These are phyloP conservation scores for Clarireedia paspali DNA, from an alignment of 2,329 filamentous ascomycete species.

Conservation along the genomic window DNA sequence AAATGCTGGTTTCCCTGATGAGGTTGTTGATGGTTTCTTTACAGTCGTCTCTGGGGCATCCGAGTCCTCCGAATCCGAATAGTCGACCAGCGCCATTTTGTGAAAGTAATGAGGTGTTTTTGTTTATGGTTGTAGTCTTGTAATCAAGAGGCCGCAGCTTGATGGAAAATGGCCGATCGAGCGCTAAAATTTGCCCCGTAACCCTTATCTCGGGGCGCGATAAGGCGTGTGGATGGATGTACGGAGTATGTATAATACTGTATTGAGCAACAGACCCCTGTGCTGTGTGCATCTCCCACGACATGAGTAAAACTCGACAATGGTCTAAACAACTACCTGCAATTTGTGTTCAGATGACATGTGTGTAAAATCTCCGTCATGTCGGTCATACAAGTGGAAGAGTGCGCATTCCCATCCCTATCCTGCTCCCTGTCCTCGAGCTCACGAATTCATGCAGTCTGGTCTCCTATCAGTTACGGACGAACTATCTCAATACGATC, in stretches of 20 bases:
- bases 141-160: not conserved
- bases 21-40: slow-evolving; percentile 27
- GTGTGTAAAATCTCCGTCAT: slow-evolving; percentile 14
- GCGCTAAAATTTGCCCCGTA: not conserved
- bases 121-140: not conserved
- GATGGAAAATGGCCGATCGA: not conserved
- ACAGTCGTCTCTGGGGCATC: slow-evolving; percentile 39
- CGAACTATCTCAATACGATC: slow-evolving; percentile 71
- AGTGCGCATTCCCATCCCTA: slow-evolving; percentile 21
- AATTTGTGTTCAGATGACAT: not conserved
- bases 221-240: not conserved
- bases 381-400: slow-evolving; percentile 33
- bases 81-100: slow-evolving; percentile 58
- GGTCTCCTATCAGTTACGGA: slow-evolving; percentile 74
- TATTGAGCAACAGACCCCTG: not conserved
- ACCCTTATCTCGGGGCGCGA: slow-evolving; percentile 4
- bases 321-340: not conserved
- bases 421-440: not conserved
- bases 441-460: slow-evolving; percentile 44
- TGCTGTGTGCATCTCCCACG: too few species aligned
- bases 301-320: not conserved
- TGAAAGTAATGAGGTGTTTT: not conserved
- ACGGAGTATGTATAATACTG: too few species aligned
- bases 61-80: slow-evolving; percentile 60
- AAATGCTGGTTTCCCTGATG: slow-evolving; percentile 50